Base-by-base conservation (phyloP, 1,139 yeast genomes). In the Lodderomyces elongisporus region DNA sequence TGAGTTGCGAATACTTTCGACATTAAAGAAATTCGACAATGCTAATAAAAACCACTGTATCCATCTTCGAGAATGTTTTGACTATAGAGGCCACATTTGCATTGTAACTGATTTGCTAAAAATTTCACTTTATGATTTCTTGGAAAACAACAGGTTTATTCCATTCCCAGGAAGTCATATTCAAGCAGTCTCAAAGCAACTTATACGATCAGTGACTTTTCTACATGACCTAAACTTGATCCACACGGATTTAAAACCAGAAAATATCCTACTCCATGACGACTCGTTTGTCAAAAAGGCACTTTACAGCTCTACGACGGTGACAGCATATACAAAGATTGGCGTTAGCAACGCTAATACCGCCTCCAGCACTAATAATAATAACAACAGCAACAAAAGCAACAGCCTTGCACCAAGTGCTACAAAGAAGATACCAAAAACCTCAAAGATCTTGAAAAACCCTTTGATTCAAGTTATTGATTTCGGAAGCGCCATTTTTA, bases 181-280 rank as follows among this genome's bases (percentile, higher is more conserved):
- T 21, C 96, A 87, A 59, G 84, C 89, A 5, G 79, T 93, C 44
- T 81, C 94, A 14, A 78, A 82, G 51, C 99, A 93, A 58, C 60
- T 93, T 38, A 70, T 93, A 21, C 69, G 89, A 41, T 81, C 94
- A 2, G 95, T 91, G 25, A 84, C 93, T 1, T 91, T 84, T 51
- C 64, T 93, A 38, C 99, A 91, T 56, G 95, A 85, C 51, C 66
- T 91, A 50, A 85, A 83, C 38, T 69, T 93, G 37, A 87, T 93
- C 34, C 98, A 93, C 58, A 93, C 98, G 0, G 99, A 93, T 55
- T 66, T 87, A 46, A 87, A 87, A 56, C 99, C 99, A 1, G 99
- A 93, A 56, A 93, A 93, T 55, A 85, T 91, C 30, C 59, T 93
- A 27, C 65, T 93, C 24, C 77, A 81, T 37, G 83, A 81, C 46